A percentile compares a stretch with the other conserved stretches of the same genome.
These are phyloP conservation scores for Chenopodium suecicum DNA, from an alignment of 148 eudicot genomes.

Conservation along the genomic window DNA sequence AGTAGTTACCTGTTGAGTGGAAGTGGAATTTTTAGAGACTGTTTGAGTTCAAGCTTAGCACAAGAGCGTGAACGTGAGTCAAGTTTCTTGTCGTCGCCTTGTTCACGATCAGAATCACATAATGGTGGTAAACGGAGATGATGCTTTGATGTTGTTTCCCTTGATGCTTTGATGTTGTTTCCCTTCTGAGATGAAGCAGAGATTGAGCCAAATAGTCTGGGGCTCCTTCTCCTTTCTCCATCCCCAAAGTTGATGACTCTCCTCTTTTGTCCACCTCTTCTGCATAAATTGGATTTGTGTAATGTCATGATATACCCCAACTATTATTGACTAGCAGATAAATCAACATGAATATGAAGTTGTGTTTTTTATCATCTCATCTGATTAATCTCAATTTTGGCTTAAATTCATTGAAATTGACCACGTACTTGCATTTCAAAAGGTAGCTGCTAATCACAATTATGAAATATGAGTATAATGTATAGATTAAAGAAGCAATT, in stretches of 20 bases:
- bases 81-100: background rate
- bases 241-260: background rate
- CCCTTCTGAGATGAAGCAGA: background rate
- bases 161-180: background rate
- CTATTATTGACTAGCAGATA: background rate
- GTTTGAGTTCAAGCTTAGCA: background rate
- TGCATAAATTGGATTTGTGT: background rate
- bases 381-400: too few species aligned
- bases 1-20: conserved; percentile 10
- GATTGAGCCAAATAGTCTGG: conserved; percentile 14
- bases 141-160: background rate
- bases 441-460: too few species aligned
- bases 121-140: background rate
- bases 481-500: too few species aligned
- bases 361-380: too few species aligned
- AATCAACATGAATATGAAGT: background rate
- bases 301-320: background rate
- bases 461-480: too few species aligned
- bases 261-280: conserved; percentile 28
- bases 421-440: too few species aligned
- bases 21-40: background rate
- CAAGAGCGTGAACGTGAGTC: background rate
- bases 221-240: conserved; percentile 30
- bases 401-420: too few species aligned
- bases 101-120: background rate